Conservation (phyloP, 2,329 filamentous ascomycete species). For the Rhynchosporium graminicola region DNA sequence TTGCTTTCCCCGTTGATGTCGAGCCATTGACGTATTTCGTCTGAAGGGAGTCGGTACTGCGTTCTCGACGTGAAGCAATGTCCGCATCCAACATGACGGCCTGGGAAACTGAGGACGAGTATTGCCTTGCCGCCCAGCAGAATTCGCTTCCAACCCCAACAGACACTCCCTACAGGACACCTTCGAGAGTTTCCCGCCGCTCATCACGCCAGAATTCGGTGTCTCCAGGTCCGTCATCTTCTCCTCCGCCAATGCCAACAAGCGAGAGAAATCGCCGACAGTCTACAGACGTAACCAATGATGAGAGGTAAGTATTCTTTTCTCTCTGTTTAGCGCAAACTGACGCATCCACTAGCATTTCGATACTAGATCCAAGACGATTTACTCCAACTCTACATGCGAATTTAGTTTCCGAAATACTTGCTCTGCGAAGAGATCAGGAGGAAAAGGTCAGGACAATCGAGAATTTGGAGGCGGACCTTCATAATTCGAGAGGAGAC, state of each 20-base stretch:
- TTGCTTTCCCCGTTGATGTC: conserved; percentile 22
- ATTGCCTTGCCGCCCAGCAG: conserved; percentile 52
- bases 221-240: conserved; percentile 64
- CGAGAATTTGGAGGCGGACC: conserved; percentile 74
- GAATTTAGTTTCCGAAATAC: conserved; percentile 90
- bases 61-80: not conserved
- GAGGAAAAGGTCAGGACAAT: conserved; percentile 88
- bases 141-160: conserved; percentile 68
- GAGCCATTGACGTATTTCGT: conserved; percentile 22
- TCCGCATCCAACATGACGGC: conserved; percentile 48
- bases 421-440: conserved; percentile 82
- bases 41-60: conserved; percentile 15
- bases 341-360: conserved; percentile 43
- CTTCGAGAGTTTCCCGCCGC: conserved; percentile 68
- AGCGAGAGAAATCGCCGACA: conserved; percentile 53
- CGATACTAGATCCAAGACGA: conserved; percentile 80
- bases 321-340: conserved; percentile 1
- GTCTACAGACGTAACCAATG: conserved; percentile 59
- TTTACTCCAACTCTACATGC: conserved; percentile 96
- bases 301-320: conserved; percentile 61
- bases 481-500: conserved; percentile 72
- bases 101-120: conserved; percentile 67
- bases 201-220: conserved; percentile 59
- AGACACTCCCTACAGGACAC: conserved; percentile 71
- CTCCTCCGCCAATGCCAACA: conserved; percentile 56